Evolutionary conservation across 1,284 basidiomycete genomes (phyloP), one percentile per base, ranked within the genome.

Genomic region (Boletus mariae): DNA sequence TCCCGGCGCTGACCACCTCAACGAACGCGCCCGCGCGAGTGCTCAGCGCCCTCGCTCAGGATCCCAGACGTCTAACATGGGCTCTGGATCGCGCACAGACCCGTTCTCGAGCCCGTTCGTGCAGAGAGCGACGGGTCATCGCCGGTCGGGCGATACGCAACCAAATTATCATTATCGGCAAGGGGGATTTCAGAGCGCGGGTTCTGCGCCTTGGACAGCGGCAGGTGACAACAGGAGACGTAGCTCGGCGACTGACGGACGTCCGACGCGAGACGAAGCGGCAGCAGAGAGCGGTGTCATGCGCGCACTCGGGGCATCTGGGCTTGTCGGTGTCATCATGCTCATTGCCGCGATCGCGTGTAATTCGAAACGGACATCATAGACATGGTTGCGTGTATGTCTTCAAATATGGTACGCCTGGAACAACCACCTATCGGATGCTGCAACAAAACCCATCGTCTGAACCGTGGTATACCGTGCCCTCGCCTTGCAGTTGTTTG

Each of bases 251-350:
- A 23, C 46, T 11, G 20, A 51, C 2, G 44, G 25, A 13, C 53
- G 40, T 44, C 53, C 59, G 17, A 57, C 65, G 2, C 61, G 50
- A 4, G 65, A 69, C 42, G 62, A 66, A 12, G 64, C 50, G 45
- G 57, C 64, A 9, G 57, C 56, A 26, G 55, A 69, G 56, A 66
- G 67, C 26, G 54, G 56, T 13, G 5, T 57, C 12, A 47, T 64
- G 43, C 64, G 67, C 12, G 65, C 62, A 7, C 57, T 69, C 9
- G 67, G 61, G 1, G 66, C 67, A n/a, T 61, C 67, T 7, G 64
- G 66, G 4, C 57, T 66, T 3, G 50, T 69, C 15, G 56, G 57
- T 8, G 29, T 68, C 23, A 69, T 69, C 34, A 47, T 66, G 43
- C 60, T 69, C 20, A 38, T 66, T 28, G 51, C 65, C 23, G 51